Evolutionary conservation across 805 yeast species (phyloP).

Genomic region (Priceomyces medius): DNA sequence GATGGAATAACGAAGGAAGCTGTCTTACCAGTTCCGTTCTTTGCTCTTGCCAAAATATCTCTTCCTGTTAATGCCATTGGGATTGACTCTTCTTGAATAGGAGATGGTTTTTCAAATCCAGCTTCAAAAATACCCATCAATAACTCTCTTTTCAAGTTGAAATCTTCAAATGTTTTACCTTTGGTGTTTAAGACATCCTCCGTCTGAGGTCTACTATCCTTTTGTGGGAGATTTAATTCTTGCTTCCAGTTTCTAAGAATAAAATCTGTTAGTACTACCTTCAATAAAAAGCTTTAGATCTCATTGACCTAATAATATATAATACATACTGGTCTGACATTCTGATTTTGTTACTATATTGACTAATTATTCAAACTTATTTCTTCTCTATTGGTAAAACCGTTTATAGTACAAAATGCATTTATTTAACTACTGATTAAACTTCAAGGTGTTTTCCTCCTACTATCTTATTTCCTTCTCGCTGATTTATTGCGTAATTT

Average conservation of each 20-base stretch:
- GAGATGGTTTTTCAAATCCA: conserved; percentile 97
- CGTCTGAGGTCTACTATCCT: conserved; percentile 93
- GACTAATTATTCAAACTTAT: neutral
- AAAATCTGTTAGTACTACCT: conserved; percentile 4
- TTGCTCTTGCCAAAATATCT: conserved; percentile 95
- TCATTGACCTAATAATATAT: too few relatives aligned
- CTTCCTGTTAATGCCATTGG: conserved; percentile 95
- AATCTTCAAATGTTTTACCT: conserved; percentile 90
- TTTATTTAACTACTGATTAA: neutral
- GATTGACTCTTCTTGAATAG: conserved; percentile 95
- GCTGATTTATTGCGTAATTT: neutral
- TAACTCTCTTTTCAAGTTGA: conserved; percentile 85
- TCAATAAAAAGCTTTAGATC: neutral
- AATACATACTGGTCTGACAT: conserved; percentile 9
- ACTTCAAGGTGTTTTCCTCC: neutral
- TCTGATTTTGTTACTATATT: neutral
- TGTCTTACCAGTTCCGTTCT: conserved; percentile 98
- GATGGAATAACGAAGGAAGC: conserved; percentile 96
- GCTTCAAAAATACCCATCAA: conserved; percentile 99
- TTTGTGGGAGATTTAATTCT: conserved; percentile 70
- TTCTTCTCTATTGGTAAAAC: neutral
- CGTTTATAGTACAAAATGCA: conserved; percentile 1
- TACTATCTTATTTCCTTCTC: conserved; percentile 1
- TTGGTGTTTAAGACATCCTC: conserved; percentile 92
- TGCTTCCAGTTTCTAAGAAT: conserved; percentile 61